Evolutionary conservation across 106 monocot species (phyloP).

Genomic region (Acorus gramineus): DNA sequence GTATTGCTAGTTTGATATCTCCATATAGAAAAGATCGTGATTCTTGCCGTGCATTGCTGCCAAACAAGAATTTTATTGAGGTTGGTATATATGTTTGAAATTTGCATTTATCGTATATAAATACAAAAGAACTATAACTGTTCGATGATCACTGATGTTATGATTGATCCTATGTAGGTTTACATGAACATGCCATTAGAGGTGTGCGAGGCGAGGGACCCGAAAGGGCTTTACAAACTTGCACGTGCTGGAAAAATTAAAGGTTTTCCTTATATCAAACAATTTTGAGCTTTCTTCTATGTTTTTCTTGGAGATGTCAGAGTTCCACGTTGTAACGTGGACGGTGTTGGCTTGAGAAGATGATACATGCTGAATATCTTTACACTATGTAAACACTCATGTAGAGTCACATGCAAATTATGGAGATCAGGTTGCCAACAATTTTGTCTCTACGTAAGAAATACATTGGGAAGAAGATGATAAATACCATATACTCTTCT

Average conservation of each 20-base stretch:
- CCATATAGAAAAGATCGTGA: slow-evolving; percentile 81
- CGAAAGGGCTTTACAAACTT: slow-evolving; percentile 92
- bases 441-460: no score
- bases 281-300: neutral
- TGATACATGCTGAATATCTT: no score
- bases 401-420: no score
- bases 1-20: slow-evolving; percentile 85
- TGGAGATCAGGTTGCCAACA: no score
- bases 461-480: no score
- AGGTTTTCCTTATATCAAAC: slow-evolving; percentile 22
- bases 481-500: no score
- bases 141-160: neutral
- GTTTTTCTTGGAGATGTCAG: neutral
- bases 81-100: slow-evolving; percentile 12
- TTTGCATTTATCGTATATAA: neutral
- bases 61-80: slow-evolving; percentile 66
- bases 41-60: slow-evolving; percentile 52
- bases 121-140: no score
- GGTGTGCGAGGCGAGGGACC: slow-evolving; percentile 74
- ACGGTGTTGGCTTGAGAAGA: neutral
- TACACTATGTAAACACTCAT: no score
- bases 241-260: slow-evolving; percentile 87
- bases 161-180: slow-evolving; percentile 33
- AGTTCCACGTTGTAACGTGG: neutral
- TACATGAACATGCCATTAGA: slow-evolving; percentile 86